Evolutionary conservation across 768 basidiomycete genomes (phyloP), one percentile per base, ranked within the genome.

Genomic region (Boletus rubroflammeus): DNA sequence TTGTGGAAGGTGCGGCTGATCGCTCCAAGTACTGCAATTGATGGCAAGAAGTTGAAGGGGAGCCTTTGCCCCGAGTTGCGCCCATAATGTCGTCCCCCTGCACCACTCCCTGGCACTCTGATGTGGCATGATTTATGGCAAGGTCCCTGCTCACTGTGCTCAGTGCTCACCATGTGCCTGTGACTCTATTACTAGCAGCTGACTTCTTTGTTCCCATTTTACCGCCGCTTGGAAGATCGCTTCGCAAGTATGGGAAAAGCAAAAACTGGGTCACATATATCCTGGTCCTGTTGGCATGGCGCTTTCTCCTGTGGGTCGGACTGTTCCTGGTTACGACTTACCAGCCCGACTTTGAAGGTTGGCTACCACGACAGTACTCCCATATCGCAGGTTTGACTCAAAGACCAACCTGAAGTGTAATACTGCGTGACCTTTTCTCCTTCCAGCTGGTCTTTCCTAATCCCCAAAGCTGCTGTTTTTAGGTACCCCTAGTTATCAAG

Each of bases 201-300:
- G 11, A 21, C 39, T 28, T 21, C 26, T 28, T 26, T 11, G 26
- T n/a, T 31, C 15, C 13, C n/a, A 21, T 15, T 26, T 45, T 26
- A 34, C 47, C 36, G 45, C 47, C 36, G 45, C 44, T 40, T 25
- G 26, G 10, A 43, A 26, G 34, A n/a, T 42, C 32, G 13, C 51
- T 38, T 19, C 15, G 23, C 31, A n/a, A 17, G 36, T 26, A 21
- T 35, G 13, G 1, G 15, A 11, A 34, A 59, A 39, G 13, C 1
- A 11, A 11, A 34, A 59, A 39, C 7, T 25, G 17, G 36, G 7
- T 41, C 21, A 21, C 29, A 55, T 55, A 59, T 55, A 44, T 10
- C n/a, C 35, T 42, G 13, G 15, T 2, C 3, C 23, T 21, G n/a
- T 9, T 29, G 13, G 21, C 42, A 35, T 41, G 43, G 17, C 5